Evolutionary conservation across 352 stramenopile species (phyloP), one percentile per base, ranked within the genome.

Genomic region (Aphanomyces stellatus): DNA sequence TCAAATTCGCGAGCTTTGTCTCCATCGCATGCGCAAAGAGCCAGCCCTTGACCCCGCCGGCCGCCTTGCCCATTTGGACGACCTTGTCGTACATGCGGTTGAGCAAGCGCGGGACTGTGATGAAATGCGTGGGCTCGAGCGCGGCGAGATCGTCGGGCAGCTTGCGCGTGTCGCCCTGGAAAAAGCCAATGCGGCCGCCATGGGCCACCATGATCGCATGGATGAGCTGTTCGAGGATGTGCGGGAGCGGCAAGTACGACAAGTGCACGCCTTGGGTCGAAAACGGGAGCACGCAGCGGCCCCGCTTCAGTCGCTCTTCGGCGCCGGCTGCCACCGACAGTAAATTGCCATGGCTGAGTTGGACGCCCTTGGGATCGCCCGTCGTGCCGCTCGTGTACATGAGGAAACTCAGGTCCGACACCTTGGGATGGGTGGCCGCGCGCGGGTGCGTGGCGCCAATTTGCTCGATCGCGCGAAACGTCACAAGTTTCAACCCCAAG

Each of bases 71-170:
- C 5, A 76, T 80, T 43, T 87, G 74, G 11, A 79, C 77, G 66
- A 98, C 87, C 74, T 98, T 98, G 82, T 98, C 95, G 77, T 99
- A 91, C 56, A 99, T 95, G 68, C 96, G 89, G 74, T 98, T 98
- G 35, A 98, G 78, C 11, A 99, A 79, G 4, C 96, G 80, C 19
- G 96, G 96, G n/a, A 98, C 95, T 4, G 85, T 87, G 40, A 84
- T 82, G 62, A 99, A 96, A 3, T 97, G 69, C 1, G 95, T 98
- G 0, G 96, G 96, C 5, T 87, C 78, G 57, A 97, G 88, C 11
- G 82, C 88, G 27, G 86, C 76, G 5, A 98, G 69, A 75, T 99
- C 96, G 65, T 98, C 89, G 51, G 99, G 76, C 3, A 99, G 75
- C 31, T 90, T 81, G 24, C 86, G 70, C 13, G 92, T 79, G 71